Evolutionary conservation across 768 basidiomycete genomes (phyloP).

Genomic region (Lepiota subincarnata): DNA sequence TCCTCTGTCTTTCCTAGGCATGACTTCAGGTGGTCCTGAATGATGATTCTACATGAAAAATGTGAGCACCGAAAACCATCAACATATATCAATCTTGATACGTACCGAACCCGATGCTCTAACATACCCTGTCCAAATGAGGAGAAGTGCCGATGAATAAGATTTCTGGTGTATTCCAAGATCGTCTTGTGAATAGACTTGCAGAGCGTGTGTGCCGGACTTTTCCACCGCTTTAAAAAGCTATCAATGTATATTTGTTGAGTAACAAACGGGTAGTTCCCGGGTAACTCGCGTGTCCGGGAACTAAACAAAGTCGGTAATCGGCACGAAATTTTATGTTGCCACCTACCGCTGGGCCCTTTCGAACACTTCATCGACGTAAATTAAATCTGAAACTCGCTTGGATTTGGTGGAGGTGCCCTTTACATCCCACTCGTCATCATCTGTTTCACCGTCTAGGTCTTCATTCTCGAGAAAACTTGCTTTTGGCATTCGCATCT

Average conservation of each 20-base stretch:
- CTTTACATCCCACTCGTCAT: slow-evolving; percentile 1
- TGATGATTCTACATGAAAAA: slow-evolving; percentile 16
- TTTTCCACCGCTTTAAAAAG: slow-evolving; percentile 44
- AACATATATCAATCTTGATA: not conserved
- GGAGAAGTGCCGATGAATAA: slow-evolving; percentile 49
- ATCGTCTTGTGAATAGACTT: slow-evolving; percentile 33
- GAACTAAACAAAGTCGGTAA: slow-evolving; percentile 44
- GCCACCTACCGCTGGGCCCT: slow-evolving; percentile 14
- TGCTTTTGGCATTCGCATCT: not conserved
- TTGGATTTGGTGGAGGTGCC: not conserved
- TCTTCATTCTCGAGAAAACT: slow-evolving; percentile 13
- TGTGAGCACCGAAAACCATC: not conserved
- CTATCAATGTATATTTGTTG: slow-evolving; percentile 44
- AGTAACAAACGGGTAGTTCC: slow-evolving; percentile 61
- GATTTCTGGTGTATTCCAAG: slow-evolving; percentile 30
- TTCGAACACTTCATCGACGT: slow-evolving; percentile 23
- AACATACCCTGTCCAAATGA: slow-evolving; percentile 50
- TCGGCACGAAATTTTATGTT: not conserved
- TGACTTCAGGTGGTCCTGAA: slow-evolving; percentile 47
- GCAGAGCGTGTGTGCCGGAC: slow-evolving; percentile 46
- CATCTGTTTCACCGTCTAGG: slow-evolving; percentile 17
- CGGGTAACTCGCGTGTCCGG: slow-evolving; percentile 67
- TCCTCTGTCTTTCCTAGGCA: slow-evolving; percentile 35
- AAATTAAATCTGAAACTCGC: slow-evolving; percentile 6
- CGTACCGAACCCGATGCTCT: slow-evolving; percentile 41